Conservation (phyloP, 495 filamentous ascomycete species). For the Endocarpon pusillum region DNA sequence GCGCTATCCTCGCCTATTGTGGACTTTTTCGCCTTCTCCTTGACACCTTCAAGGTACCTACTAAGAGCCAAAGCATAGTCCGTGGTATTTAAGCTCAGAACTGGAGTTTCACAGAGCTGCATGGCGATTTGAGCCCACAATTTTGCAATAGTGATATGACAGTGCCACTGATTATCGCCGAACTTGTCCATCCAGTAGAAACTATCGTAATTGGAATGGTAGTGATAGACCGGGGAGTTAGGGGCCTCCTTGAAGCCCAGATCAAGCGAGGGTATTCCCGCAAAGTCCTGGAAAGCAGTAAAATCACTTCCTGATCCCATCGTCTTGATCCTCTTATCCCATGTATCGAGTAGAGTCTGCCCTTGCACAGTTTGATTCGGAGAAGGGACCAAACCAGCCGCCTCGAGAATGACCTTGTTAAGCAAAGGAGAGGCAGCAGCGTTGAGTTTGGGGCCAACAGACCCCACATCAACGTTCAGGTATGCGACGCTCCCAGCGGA, state of each 20-base stretch:
- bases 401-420: slow-evolving; percentile 55
- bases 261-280: slow-evolving; percentile 48
- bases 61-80: slow-evolving; percentile 28
- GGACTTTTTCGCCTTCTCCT: slow-evolving; percentile 22
- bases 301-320: slow-evolving; percentile 61
- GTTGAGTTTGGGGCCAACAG: slow-evolving; percentile 30
- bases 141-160: slow-evolving; percentile 43
- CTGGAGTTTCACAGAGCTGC: slow-evolving; percentile 27
- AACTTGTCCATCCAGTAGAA: slow-evolving; percentile 60
- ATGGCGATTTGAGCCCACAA: slow-evolving; percentile 36
- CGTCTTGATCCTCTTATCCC: slow-evolving; percentile 41
- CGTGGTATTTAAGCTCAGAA: slow-evolving; percentile 29
- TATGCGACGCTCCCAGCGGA: slow-evolving; percentile 54
- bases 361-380: slow-evolving; percentile 51
- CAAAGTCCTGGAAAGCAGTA: slow-evolving; percentile 58
- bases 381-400: slow-evolving; percentile 51
- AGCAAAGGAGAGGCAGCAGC: slow-evolving; percentile 52
- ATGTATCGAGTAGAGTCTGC: slow-evolving; percentile 50
- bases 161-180: slow-evolving; percentile 42
- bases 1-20: slow-evolving; percentile 9
- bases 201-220: slow-evolving; percentile 64
- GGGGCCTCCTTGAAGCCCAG: slow-evolving; percentile 33
- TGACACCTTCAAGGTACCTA: slow-evolving; percentile 35
- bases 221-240: slow-evolving; percentile 47
- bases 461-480: slow-evolving; percentile 52